Conservation (phyloP, 805 yeast species). For the Candida ulmi region DNA sequence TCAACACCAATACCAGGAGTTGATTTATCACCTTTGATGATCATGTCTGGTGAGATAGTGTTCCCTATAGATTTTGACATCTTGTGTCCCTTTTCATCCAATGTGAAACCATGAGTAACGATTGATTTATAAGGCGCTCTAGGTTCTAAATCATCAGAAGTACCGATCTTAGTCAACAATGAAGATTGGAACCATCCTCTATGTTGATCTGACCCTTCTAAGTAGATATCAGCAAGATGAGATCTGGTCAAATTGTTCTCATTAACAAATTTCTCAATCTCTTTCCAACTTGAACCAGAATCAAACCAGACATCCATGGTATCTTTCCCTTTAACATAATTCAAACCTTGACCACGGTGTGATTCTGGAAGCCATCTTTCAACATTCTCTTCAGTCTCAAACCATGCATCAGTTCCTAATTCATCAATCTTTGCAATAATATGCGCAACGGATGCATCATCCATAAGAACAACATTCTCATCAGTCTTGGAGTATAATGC, state of each 20-base stretch:
- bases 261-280: constrained; percentile 36
- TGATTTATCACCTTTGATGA: constrained; percentile 53
- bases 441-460: constrained; percentile 47
- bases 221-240: constrained; percentile 69
- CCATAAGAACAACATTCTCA: constrained; percentile 61
- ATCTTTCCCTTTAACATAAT: constrained; percentile 66
- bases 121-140: constrained; percentile 66
- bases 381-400: constrained; percentile 45
- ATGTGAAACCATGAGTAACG: constrained; percentile 89
- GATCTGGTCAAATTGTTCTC: constrained; percentile 33
- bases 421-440: constrained; percentile 51
- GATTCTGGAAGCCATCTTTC: constrained; percentile 70
- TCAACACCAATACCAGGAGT: constrained; percentile 77
- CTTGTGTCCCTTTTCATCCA: constrained; percentile 80
- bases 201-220: constrained; percentile 98
- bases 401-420: constrained; percentile 80
- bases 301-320: constrained; percentile 99
- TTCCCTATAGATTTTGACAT: constrained; percentile 96
- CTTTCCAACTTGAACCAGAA: constrained; percentile 89
- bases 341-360: constrained; percentile 33
- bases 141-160: constrained; percentile 15
- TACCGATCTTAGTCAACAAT: constrained; percentile 67
- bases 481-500: constrained; percentile 53
- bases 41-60: constrained; percentile 60
- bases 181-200: constrained; percentile 99